Conservation (phyloP, 2,329 filamentous ascomycete species). For the Paecilomyces sp. region DNA sequence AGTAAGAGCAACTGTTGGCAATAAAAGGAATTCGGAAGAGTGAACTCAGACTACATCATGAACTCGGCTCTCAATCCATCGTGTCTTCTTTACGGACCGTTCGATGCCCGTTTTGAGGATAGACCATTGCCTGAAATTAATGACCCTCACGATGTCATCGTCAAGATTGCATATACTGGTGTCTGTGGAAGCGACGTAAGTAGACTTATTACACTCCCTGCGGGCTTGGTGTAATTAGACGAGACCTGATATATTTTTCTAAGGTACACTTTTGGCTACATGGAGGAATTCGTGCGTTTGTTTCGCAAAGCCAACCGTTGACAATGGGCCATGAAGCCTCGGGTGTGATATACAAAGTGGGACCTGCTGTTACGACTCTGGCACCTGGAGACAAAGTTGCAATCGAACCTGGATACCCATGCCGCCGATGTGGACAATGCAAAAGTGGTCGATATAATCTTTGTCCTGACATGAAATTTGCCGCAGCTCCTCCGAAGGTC, state of each 20-base stretch:
- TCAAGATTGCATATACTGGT: conserved; percentile 38
- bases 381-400: conserved; percentile 25
- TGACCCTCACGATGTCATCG: conserved; percentile 33
- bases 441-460: conserved; percentile 35
- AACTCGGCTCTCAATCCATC: conserved; percentile 29
- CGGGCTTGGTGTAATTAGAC: too few relatives aligned
- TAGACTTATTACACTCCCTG: conserved; percentile 1
- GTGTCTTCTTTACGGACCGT: conserved; percentile 34
- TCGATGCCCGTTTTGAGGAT: conserved; percentile 31
- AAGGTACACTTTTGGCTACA: conserved; percentile 34
- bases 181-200: conserved; percentile 37
- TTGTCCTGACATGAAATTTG: conserved; percentile 34
- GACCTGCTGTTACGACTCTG: conserved; percentile 15
- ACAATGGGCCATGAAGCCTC: conserved; percentile 30
- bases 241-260: too few relatives aligned
- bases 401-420: conserved; percentile 31
- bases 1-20: too few relatives aligned
- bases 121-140: conserved; percentile 27
- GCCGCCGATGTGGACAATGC: conserved; percentile 28
- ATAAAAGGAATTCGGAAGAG: too few relatives aligned
- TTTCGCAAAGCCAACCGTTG: conserved; percentile 18
- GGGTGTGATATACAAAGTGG: conserved; percentile 19
- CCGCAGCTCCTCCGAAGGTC: conserved; percentile 28
- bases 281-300: conserved; percentile 25
- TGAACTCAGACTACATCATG: not conserved